A percentile compares a stretch with the other conserved stretches of the same genome.
Evolutionary conservation across 768 basidiomycete genomes (phyloP).

Genomic region (Rhodocollybia butyracea): DNA sequence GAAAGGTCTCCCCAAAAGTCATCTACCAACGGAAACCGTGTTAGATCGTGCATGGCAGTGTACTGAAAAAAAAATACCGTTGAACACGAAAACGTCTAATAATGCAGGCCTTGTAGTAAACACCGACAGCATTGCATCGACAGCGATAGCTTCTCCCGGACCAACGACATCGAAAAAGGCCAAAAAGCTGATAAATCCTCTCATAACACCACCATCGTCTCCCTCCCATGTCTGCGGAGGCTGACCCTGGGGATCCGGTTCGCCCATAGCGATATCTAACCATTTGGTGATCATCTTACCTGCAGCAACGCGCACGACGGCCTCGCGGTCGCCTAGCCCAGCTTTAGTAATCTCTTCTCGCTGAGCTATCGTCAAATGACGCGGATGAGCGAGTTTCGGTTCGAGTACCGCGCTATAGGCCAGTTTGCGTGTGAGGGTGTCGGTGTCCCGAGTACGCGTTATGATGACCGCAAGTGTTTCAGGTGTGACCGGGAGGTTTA

Average conservation of each 20-base stretch:
- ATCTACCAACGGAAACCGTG: slow-evolving; percentile 44
- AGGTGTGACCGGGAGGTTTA: slow-evolving; percentile 66
- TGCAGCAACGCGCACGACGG: slow-evolving; percentile 76
- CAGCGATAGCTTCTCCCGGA: slow-evolving; percentile 65
- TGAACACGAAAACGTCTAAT: slow-evolving; percentile 68
- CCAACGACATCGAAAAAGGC: slow-evolving; percentile 62
- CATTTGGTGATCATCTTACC: slow-evolving; percentile 76
- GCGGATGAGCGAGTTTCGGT: slow-evolving; percentile 55
- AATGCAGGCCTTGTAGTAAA: slow-evolving; percentile 72
- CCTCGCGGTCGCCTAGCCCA: slow-evolving; percentile 88
- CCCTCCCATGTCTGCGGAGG: slow-evolving; percentile 31
- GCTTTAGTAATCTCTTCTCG: slow-evolving; percentile 83
- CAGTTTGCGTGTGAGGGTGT: slow-evolving; percentile 73
- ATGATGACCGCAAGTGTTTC: slow-evolving; percentile 67
- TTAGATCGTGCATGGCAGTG: not conserved
- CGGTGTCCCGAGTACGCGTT: slow-evolving; percentile 80
- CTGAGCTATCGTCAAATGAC: slow-evolving; percentile 73
- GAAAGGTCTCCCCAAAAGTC: slow-evolving; percentile 72
- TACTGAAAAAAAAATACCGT: slow-evolving; percentile 46
- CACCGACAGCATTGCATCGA: slow-evolving; percentile 77
- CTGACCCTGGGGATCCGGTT: slow-evolving; percentile 28
- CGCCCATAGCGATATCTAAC: slow-evolving; percentile 62
- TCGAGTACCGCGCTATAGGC: slow-evolving; percentile 71
- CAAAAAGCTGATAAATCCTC: slow-evolving; percentile 41
- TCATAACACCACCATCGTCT: slow-evolving; percentile 47